These are phyloP conservation scores for Neurospora crassa DNA, from an alignment of 2,329 filamentous ascomycete species.

Conservation along the genomic window DNA sequence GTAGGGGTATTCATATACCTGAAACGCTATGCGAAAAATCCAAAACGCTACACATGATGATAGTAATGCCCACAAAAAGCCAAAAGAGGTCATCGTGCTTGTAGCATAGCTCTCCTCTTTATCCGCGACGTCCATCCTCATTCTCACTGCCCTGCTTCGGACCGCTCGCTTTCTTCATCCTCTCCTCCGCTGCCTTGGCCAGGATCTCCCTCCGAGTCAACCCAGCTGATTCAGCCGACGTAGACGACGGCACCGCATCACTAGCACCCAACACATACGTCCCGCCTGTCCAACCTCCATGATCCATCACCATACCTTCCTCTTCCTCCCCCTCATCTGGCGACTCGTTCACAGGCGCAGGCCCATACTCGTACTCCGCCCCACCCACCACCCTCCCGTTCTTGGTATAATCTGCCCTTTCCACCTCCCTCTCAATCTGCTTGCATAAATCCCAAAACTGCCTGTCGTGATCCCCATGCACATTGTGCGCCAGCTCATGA, in stretches of 20 bases:
- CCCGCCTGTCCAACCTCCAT: constrained; percentile 18
- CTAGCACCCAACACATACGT: constrained; percentile 15
- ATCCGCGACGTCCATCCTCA: constrained; percentile 1
- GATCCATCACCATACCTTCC: constrained; percentile 15
- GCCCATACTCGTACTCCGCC: constrained; percentile 13
- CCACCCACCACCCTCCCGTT: constrained; percentile 59
- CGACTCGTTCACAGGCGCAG: constrained; percentile 2
- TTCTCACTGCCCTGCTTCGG: neutral
- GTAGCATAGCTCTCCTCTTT: neutral
- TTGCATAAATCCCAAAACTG: constrained; percentile 85
- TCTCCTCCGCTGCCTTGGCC: constrained; percentile 15
- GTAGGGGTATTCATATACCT: neutral
- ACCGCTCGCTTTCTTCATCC: constrained; percentile 9
- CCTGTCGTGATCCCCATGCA: constrained; percentile 72
- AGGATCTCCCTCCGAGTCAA: constrained; percentile 16
- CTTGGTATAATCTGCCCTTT: constrained; percentile 65
- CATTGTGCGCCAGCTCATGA: constrained; percentile 91
- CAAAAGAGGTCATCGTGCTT: neutral
- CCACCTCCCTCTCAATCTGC: constrained; percentile 81
- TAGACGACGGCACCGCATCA: neutral
- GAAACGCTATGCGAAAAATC: neutral
- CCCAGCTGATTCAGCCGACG: neutral
- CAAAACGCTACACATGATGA: neutral
- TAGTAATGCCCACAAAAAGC: neutral
- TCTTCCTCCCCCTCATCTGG: constrained; percentile 8